Percentiles rank a stretch among this genome's conserved stretches.
These are phyloP conservation scores for Talaromyces sp. DNA, from an alignment of 2,329 filamentous ascomycete genomes.

Conservation along the genomic window DNA sequence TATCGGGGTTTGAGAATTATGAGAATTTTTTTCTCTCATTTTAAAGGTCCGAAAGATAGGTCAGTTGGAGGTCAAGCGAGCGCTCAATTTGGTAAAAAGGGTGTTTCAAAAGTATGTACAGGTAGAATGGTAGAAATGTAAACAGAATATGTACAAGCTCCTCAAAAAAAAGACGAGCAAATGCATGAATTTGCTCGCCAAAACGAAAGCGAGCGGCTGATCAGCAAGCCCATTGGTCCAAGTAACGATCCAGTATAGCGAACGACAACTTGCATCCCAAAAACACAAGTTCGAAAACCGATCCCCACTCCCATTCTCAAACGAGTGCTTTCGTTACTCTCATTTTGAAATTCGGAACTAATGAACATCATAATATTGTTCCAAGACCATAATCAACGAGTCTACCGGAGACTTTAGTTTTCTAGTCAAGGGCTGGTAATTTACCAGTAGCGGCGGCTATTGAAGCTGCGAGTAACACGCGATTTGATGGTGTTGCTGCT, in stretches of 20 bases:
- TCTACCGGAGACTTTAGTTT: conserved; percentile 5
- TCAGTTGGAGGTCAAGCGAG: neutral
- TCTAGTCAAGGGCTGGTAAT: neutral
- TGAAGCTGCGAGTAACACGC: conserved; percentile 7
- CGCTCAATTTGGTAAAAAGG: neutral
- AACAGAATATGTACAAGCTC: neutral
- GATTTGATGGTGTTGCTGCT: conserved; percentile 8
- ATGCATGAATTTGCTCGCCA: neutral
- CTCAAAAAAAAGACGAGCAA: neutral
- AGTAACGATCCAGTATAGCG: neutral
- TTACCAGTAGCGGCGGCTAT: conserved; percentile 7
- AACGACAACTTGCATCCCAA: neutral
- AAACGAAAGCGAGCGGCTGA: neutral
- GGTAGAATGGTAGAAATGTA: neutral
- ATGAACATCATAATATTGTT: neutral
- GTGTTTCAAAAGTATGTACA: neutral
- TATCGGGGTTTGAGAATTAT: neutral
- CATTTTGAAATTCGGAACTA: neutral
- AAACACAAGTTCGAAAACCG: neutral
- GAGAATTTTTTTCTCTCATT: neutral
- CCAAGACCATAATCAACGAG: neutral
- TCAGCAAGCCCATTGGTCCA: neutral
- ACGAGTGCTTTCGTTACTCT: neutral
- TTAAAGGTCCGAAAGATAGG: neutral
- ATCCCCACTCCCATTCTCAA: neutral